Conservation (phyloP, 192 early-diverging fungal genomes). For the Coemansia sp. region DNA sequence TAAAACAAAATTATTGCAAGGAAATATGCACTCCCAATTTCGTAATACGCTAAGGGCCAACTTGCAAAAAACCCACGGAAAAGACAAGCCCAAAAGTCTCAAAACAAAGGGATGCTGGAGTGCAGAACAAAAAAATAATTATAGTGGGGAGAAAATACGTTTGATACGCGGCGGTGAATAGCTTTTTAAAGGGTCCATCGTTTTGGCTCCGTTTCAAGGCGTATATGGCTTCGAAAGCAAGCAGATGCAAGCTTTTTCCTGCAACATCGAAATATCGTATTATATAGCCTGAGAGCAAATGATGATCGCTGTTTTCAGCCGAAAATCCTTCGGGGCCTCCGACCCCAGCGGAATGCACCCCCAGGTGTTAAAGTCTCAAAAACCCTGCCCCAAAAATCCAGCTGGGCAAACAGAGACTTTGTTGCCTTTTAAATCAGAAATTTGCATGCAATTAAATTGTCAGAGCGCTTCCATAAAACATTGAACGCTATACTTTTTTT, state of each 20-base stretch:
- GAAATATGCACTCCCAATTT: slow-evolving; percentile 2
- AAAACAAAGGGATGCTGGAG: slow-evolving; percentile 5
- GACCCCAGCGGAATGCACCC: slow-evolving; percentile 3
- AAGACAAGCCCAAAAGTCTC: slow-evolving; percentile 1
- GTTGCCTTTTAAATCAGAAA: no score
- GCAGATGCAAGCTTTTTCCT: background rate
- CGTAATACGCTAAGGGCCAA: background rate
- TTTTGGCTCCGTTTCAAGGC: slow-evolving; percentile 1
- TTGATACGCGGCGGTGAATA: background rate
- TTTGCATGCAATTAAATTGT: no score
- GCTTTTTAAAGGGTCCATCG: background rate
- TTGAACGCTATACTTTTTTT: no score
- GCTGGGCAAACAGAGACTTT: background rate
- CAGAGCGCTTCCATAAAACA: no score
- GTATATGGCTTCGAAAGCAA: background rate
- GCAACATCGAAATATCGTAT: slow-evolving; percentile 3
- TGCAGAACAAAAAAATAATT: slow-evolving; percentile 1
- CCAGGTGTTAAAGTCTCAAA: background rate
- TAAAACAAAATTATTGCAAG: slow-evolving; percentile 8
- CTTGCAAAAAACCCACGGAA: background rate
- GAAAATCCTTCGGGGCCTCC: background rate
- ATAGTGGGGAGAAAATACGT: slow-evolving; percentile 1
- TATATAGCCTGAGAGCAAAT: background rate
- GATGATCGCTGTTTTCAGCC: slow-evolving; percentile 3
- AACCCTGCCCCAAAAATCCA: background rate